These are phyloP conservation scores for Astrephomene gubernaculifera DNA, from an alignment of 139 green algal species.

Conservation along the genomic window DNA sequence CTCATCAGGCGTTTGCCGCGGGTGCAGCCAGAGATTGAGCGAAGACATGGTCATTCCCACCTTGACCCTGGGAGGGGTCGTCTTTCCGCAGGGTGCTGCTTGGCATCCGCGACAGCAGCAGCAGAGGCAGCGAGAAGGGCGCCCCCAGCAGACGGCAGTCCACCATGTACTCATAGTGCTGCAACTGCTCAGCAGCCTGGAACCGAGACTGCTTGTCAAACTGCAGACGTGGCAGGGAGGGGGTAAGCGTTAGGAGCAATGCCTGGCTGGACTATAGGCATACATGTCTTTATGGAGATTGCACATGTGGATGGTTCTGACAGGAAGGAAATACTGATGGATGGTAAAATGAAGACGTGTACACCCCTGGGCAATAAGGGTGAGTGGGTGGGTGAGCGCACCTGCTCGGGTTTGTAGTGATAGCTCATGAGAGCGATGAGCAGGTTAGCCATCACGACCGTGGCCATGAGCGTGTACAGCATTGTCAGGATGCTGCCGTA, in stretches of 20 bases:
- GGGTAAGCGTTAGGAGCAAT: not conserved
- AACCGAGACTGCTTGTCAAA: not conserved
- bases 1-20: too few species aligned
- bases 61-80: too few species aligned
- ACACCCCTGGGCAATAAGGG: not conserved
- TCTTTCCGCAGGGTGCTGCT: not conserved
- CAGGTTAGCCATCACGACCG: conserved; percentile 13
- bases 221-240: not conserved
- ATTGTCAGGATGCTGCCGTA: conserved; percentile 22
- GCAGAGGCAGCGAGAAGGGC: not conserved
- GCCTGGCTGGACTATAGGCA: too few species aligned
- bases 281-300: too few species aligned
- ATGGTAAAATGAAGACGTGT: not conserved
- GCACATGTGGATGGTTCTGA: not conserved
- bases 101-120: not conserved
- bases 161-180: conserved; percentile 19
- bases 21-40: too few species aligned
- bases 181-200: not conserved
- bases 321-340: not conserved
- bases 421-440: conserved; percentile 15
- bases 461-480: not conserved
- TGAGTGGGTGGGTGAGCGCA: too few species aligned
- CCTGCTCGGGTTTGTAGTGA: conserved; percentile 2
- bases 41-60: too few species aligned
- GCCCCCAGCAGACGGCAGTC: not conserved